These are phyloP conservation scores for Geotrichum fermentans DNA, from an alignment of 1,139 yeast genomes.

Conservation along the genomic window DNA sequence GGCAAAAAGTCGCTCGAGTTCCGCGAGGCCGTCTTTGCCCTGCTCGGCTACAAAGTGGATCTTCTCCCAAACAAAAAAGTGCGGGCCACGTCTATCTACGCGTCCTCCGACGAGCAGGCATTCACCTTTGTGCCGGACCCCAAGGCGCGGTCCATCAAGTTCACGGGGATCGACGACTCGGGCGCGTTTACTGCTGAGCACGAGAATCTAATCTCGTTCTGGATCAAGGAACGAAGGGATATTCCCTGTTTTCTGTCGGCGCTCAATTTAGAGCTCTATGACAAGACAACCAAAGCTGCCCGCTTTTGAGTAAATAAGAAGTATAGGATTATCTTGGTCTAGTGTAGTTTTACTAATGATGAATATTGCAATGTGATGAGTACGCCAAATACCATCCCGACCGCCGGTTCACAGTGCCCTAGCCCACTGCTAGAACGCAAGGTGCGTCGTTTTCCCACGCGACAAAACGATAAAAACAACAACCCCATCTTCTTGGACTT, in stretches of 20 bases:
- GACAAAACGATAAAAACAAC: too few relatives aligned
- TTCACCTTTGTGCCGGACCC: slow-evolving; percentile 39
- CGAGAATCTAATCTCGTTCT: slow-evolving; percentile 55
- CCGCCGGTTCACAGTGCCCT: not conserved
- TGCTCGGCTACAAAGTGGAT: slow-evolving; percentile 72
- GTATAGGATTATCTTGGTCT: too few relatives aligned
- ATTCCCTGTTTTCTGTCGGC: slow-evolving; percentile 80
- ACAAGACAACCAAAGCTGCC: slow-evolving; percentile 33
- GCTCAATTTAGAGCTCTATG: slow-evolving; percentile 61
- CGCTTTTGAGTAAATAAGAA: slow-evolving; percentile 25
- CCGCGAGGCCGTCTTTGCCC: slow-evolving; percentile 59
- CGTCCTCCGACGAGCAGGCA: slow-evolving; percentile 34
- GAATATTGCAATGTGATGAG: too few relatives aligned
- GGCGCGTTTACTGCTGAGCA: slow-evolving; percentile 45
- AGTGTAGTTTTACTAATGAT: too few relatives aligned
- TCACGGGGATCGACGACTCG: slow-evolving; percentile 33
- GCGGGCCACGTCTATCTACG: slow-evolving; percentile 57
- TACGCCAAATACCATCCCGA: not conserved
- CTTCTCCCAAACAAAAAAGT: slow-evolving; percentile 64
- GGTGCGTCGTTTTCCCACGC: too few relatives aligned
- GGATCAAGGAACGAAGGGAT: slow-evolving; percentile 67
- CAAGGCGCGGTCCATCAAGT: slow-evolving; percentile 32
- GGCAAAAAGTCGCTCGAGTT: slow-evolving; percentile 71
- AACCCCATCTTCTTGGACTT: too few relatives aligned
- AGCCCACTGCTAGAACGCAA: too few relatives aligned